These are phyloP conservation scores for Solanum commersonii DNA, from an alignment of 257 asterid species.

Conservation along the genomic window DNA sequence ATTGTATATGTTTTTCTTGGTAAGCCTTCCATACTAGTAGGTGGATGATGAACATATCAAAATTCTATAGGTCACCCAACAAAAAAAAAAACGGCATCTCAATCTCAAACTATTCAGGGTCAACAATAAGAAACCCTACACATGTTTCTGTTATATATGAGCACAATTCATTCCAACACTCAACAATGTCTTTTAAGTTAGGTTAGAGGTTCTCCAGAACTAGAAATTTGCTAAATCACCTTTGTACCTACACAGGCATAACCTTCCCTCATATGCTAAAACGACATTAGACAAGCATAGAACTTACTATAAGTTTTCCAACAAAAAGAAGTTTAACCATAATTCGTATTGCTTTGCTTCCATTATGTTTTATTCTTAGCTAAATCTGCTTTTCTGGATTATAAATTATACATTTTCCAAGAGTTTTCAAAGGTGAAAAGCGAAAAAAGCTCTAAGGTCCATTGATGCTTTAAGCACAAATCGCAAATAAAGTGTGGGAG, in stretches of 20 bases:
- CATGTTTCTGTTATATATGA: background rate
- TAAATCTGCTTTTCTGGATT: background rate
- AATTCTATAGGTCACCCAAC: background rate
- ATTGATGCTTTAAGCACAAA: background rate
- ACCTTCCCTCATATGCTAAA: background rate
- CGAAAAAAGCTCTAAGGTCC: background rate
- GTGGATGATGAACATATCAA: background rate
- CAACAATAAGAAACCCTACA: background rate
- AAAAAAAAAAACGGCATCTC: background rate
- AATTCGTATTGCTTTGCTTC: background rate
- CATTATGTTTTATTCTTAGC: background rate
- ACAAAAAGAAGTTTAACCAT: background rate
- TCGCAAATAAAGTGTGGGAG: background rate
- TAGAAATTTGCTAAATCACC: background rate
- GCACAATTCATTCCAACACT: background rate
- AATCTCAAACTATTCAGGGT: background rate
- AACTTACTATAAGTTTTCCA: background rate
- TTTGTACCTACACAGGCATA: background rate
- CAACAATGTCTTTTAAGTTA: background rate
- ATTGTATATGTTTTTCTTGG: background rate
- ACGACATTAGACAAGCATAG: background rate
- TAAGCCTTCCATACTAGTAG: background rate
- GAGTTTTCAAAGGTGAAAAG: background rate
- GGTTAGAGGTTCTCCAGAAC: background rate
- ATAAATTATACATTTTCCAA: background rate